Evolutionary conservation across 208 protist species (phyloP).

Genomic region (Crithidia mellificae): DNA sequence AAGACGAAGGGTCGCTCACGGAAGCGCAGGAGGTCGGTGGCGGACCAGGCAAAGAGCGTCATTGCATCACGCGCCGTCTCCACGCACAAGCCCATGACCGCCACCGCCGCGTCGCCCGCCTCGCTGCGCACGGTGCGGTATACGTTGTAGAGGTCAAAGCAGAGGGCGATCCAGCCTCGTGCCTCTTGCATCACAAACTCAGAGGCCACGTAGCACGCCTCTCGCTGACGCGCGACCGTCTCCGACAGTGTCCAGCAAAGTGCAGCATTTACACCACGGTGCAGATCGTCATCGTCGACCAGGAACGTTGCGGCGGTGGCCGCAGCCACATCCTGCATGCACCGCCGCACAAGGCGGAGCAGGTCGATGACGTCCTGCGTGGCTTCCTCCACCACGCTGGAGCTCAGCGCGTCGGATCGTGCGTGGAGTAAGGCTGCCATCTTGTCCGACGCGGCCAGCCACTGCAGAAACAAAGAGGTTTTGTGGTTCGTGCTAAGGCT

Average conservation of each 20-base stretch:
- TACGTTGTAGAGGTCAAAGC: slow-evolving; percentile 30
- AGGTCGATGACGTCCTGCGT: slow-evolving; percentile 2
- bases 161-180: slow-evolving; percentile 14
- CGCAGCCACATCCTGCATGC: neutral
- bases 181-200: slow-evolving; percentile 19
- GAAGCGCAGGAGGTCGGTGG: slow-evolving; percentile 36
- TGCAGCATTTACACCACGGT: no score
- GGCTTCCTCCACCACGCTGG: neutral
- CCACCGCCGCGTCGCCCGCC: slow-evolving; percentile 9
- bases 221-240: neutral
- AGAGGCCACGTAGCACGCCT: slow-evolving; percentile 18
- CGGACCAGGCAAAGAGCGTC: slow-evolving; percentile 31
- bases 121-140: slow-evolving; percentile 7
- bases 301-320: neutral
- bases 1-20: slow-evolving; percentile 38
- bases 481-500: neutral
- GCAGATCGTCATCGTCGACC: neutral
- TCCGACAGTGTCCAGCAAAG: neutral
- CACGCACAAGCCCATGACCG: slow-evolving; percentile 29
- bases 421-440: neutral
- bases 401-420: neutral
- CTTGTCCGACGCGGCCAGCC: neutral
- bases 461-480: neutral
- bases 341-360: slow-evolving; percentile 10
- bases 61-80: slow-evolving; percentile 28